Base-by-base conservation (phyloP, 169 alveolate genomes). In the Eimeria acervulina region DNA sequence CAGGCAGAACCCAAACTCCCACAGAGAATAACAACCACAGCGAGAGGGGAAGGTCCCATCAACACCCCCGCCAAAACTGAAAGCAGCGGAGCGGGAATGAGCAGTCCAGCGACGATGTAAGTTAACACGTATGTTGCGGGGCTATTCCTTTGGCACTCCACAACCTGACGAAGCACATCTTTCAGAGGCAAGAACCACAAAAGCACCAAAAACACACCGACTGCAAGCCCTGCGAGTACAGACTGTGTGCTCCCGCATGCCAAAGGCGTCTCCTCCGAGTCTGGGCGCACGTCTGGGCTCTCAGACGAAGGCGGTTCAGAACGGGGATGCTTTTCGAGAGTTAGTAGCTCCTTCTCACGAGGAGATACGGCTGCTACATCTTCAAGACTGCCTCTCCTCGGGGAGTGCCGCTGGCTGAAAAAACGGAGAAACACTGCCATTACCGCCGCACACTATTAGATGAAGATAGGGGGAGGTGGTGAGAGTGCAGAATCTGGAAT, bases 1-100 rank as follows among this genome's bases (percentile, higher is more conserved):
- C 94, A 87, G 31, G 94, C 94, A 17, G 94, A 28, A 17, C 94
- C 94, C 61, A 87, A 40, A n/a, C 94, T 87, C n/a, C 94, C 94
- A 61, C 83, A 59, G 21, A 87, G 44, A 87, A 87, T 87, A 68
- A 87, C 94, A 33, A 87, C 8, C 23, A 51, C 94, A 21, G 94
- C 94, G 33, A 38, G 94, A 19, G 33, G 78, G 15, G 94, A 63
- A 21, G 94, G 94, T 0, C 94, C 94, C 94, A 87, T 61, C 83
- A 87, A 87, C 17, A 87, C 83, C 33, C 94, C 94, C 2, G 94
- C 94, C 81, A 87, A 40, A 51, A 87, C 94, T 21, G 94, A 87
- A 59, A 87, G 94, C 94, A 87, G 61, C 63, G 94, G 94, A 26
- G 94, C 94, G 51, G 94, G 94, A 17, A 87, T 66, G 44, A 59